Evolutionary conservation across 805 yeast genomes (phyloP).

Genomic region (Candida nitratophila): DNA sequence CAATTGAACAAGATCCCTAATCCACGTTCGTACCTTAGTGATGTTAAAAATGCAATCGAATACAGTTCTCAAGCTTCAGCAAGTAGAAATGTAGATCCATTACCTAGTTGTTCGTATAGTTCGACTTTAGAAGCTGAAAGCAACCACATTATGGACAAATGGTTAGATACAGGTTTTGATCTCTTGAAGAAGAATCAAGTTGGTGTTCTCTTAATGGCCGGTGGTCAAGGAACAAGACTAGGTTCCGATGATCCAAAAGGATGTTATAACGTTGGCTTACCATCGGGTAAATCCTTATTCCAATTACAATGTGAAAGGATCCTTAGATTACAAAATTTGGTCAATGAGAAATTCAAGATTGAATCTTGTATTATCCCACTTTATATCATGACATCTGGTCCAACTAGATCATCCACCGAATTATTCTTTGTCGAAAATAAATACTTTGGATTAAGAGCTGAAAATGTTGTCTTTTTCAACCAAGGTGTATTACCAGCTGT

Average conservation of each 20-base stretch:
- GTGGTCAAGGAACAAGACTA: constrained; percentile 96
- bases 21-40: constrained; percentile 32
- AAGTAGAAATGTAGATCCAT: constrained; percentile 31
- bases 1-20: constrained; percentile 37
- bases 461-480: constrained; percentile 73
- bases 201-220: constrained; percentile 90
- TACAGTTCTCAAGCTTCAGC: constrained; percentile 20
- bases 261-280: constrained; percentile 80
- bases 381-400: constrained; percentile 93
- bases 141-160: constrained; percentile 1
- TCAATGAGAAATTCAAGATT: constrained; percentile 24
- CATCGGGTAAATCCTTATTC: constrained; percentile 77
- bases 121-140: constrained; percentile 32
- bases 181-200: constrained; percentile 70
- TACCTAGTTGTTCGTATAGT: constrained; percentile 49
- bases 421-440: constrained; percentile 51
- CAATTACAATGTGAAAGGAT: constrained; percentile 92
- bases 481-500: constrained; percentile 96
- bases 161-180: constrained; percentile 46
- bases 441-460: constrained; percentile 61
- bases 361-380: constrained; percentile 46
- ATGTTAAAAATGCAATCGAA: constrained; percentile 40
- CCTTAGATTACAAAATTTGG: constrained; percentile 50
- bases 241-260: constrained; percentile 93
- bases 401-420: constrained; percentile 75